Evolutionary conservation across 495 filamentous ascomycete genomes (phyloP).

Genomic region (Aspergillus haitiensis): DNA sequence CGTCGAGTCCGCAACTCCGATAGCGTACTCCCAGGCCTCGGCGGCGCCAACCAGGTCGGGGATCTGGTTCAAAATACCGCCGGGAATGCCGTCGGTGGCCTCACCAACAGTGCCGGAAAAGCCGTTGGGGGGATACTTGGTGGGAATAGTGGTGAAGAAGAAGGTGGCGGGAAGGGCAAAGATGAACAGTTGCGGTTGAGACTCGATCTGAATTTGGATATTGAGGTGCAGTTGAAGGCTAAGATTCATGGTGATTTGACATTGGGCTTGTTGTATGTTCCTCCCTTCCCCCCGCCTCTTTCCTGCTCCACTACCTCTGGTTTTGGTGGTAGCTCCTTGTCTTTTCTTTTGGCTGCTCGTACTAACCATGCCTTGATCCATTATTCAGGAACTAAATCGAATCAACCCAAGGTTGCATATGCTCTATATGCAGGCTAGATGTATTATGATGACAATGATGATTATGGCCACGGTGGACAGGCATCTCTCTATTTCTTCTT

Average conservation of each 20-base stretch:
- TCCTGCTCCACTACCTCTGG: background rate
- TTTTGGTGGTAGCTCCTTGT: background rate
- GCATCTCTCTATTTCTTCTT: conserved; percentile 8
- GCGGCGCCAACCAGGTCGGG: conserved; percentile 56
- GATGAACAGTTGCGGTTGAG: conserved; percentile 75
- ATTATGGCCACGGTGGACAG: background rate
- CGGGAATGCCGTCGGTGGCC: conserved; percentile 57
- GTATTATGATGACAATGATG: background rate
- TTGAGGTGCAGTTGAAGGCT: conserved; percentile 87
- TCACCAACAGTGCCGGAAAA: conserved; percentile 57
- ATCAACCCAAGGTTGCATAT: background rate
- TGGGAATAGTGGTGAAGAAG: conserved; percentile 41
- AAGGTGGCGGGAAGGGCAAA: conserved; percentile 46
- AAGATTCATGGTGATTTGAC: conserved; percentile 91
- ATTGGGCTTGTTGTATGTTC: conserved; percentile 76
- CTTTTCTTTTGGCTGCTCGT: background rate
- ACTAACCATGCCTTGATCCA: background rate
- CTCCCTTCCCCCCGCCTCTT: conserved; percentile 12
- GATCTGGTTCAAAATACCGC: conserved; percentile 65
- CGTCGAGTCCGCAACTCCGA: conserved; percentile 36
- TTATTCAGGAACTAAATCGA: background rate
- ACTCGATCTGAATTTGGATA: conserved; percentile 82
- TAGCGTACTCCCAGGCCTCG: conserved; percentile 53
- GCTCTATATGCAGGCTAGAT: background rate
- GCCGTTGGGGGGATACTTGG: conserved; percentile 54